Percentiles rank a stretch among this genome's conserved stretches.
Evolutionary conservation across 768 basidiomycete genomes (phyloP).

Genomic region (Tulasnella sp.): DNA sequence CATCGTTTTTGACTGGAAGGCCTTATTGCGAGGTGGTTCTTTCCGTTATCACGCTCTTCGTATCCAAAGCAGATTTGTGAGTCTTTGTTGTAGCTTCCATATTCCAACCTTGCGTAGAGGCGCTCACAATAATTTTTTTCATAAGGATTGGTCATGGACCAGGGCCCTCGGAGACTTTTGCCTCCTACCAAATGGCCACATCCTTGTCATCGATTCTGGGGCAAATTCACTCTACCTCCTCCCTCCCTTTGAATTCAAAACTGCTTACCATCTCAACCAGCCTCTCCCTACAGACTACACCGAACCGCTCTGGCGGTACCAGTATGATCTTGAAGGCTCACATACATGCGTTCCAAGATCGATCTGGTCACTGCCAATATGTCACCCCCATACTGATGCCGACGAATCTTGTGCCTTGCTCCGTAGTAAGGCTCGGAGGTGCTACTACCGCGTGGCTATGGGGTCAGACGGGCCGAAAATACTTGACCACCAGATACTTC

Average conservation of each 20-base stretch:
- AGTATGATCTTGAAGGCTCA: too few relatives aligned
- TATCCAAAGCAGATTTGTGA: neutral
- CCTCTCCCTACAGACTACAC: neutral
- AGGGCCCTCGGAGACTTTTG: neutral
- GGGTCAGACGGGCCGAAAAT: neutral
- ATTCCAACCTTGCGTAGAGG: neutral
- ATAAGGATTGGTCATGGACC: neutral
- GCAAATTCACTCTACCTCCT: neutral
- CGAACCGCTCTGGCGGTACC: neutral
- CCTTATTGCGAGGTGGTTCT: neutral
- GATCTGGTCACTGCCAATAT: neutral
- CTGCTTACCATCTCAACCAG: neutral
- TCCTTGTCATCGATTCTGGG: neutral
- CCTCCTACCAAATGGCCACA: neutral
- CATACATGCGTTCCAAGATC: neutral
- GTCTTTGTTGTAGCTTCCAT: neutral
- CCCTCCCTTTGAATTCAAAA: neutral
- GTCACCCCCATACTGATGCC: neutral
- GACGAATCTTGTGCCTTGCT: neutral
- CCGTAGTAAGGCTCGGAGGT: neutral
- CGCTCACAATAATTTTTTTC: neutral
- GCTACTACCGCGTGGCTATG: neutral
- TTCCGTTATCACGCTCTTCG: neutral
- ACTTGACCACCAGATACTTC: neutral
- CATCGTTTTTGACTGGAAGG: neutral